Evolutionary conservation across 306 rosid genomes (phyloP).

Genomic region (Lotus japonicus): DNA sequence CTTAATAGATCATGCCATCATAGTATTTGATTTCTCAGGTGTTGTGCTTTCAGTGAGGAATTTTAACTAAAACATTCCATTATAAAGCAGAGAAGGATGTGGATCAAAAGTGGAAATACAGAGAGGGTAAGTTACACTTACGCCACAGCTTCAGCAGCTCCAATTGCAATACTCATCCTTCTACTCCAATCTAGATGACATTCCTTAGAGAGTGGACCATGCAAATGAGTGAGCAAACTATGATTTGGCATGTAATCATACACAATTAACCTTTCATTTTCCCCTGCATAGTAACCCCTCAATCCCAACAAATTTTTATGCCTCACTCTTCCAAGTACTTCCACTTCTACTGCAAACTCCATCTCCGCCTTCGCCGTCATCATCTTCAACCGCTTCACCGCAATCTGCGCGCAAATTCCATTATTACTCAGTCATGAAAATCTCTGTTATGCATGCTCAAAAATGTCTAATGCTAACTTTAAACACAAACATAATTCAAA

Average conservation of each 20-base stretch:
- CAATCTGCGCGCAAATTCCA: conserved; percentile 47
- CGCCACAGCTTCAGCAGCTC: conserved; percentile 72
- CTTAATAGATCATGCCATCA: too few relatives aligned
- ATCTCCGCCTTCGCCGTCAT: conserved; percentile 78
- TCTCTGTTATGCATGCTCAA: too few relatives aligned
- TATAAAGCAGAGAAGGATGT: too few relatives aligned
- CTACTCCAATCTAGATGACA: conserved; percentile 60
- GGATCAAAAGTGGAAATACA: too few relatives aligned
- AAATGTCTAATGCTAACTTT: too few relatives aligned
- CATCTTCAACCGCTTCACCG: conserved; percentile 66
- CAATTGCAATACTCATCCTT: conserved; percentile 56
- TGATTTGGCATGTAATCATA: conserved; percentile 79
- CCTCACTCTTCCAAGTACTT: conserved; percentile 76
- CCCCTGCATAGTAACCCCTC: conserved; percentile 74
- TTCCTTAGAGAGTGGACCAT: conserved; percentile 48
- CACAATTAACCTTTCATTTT: conserved; percentile 71
- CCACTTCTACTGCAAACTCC: conserved; percentile 94
- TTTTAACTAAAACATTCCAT: too few relatives aligned
- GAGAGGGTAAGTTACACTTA: conserved; percentile 24
- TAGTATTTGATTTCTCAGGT: too few relatives aligned
- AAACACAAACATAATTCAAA: too few relatives aligned
- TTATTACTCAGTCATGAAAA: too few relatives aligned
- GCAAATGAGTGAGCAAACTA: conserved; percentile 72
- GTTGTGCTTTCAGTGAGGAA: too few relatives aligned
- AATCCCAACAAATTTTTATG: conserved; percentile 65